phyloP scores from a whole-genome alignment of 2,329 filamentous ascomycete genomes.

The Teratosphaeria nubilosa region DNA sequence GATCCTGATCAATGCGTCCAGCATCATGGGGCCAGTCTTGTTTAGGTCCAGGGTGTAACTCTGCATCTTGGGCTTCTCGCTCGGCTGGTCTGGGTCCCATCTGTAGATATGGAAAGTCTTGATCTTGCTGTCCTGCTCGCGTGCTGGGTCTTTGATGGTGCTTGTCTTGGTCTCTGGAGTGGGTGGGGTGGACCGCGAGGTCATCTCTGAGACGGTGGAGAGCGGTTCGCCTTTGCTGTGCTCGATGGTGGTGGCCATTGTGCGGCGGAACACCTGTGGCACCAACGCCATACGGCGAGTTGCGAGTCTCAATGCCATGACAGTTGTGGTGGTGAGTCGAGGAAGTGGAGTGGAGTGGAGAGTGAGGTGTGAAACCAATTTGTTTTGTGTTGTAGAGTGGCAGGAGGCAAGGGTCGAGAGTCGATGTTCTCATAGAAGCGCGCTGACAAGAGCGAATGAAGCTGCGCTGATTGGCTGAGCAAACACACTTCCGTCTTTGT shows the following conservation, averaged over 20 bases:
- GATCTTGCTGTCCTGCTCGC: slow-evolving; percentile 49
- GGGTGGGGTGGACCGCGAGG: slow-evolving; percentile 7
- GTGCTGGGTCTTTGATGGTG: slow-evolving; percentile 51
- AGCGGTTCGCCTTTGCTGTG: slow-evolving; percentile 24
- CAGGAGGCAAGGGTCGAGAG: neutral
- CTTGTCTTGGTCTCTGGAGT: slow-evolving; percentile 46
- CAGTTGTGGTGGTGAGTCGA: slow-evolving; percentile 6
- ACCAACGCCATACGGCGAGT: slow-evolving; percentile 25
- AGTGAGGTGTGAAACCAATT: neutral
- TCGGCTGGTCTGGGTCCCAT: slow-evolving; percentile 91
- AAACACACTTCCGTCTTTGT: neutral
- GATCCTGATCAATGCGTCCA: slow-evolving; percentile 93
- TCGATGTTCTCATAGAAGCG: neutral
- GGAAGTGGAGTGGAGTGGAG: slow-evolving; percentile 3
- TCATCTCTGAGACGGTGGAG: slow-evolving; percentile 17
- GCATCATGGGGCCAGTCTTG: slow-evolving; percentile 97
- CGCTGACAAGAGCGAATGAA: neutral
- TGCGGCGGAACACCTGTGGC: slow-evolving; percentile 15
- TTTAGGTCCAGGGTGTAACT: slow-evolving; percentile 90
- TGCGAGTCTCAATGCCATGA: slow-evolving; percentile 27
- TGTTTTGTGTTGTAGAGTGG: neutral
- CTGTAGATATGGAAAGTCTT: slow-evolving; percentile 99
- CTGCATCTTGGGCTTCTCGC: slow-evolving; percentile 92
- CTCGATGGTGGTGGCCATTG: slow-evolving; percentile 27
- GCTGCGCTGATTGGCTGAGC: neutral